These are phyloP conservation scores for Cyberlindnera nakhonratchasimensis DNA, from an alignment of 805 yeast genomes.

Conservation along the genomic window DNA sequence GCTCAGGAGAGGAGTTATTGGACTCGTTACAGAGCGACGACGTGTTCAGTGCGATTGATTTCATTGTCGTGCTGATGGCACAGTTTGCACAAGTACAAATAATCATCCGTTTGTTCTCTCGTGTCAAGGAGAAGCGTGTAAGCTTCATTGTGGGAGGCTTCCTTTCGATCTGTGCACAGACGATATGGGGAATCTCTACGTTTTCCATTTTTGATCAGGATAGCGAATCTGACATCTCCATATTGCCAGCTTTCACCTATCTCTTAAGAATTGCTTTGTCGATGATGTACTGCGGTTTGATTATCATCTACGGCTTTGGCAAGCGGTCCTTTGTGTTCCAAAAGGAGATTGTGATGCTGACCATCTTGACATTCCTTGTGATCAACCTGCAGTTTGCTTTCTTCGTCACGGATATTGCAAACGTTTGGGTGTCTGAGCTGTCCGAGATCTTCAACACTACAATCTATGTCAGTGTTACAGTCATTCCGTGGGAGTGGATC, in stretches of 20 bases:
- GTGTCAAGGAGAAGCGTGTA: constrained; percentile 65
- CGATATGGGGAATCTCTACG: constrained; percentile 66
- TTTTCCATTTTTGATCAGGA: constrained; percentile 33
- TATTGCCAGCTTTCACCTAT: constrained; percentile 71
- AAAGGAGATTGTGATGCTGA: constrained; percentile 48
- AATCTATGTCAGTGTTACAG: constrained; percentile 66
- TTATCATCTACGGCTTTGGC: constrained; percentile 48
- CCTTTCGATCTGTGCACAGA: constrained; percentile 53
- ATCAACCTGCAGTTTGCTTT: constrained; percentile 62
- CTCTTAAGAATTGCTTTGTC: constrained; percentile 69
- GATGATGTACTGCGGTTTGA: constrained; percentile 62
- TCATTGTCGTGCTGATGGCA: constrained; percentile 52
- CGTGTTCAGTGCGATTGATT: constrained; percentile 52
- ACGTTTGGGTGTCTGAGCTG: constrained; percentile 69
- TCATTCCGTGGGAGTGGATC: constrained; percentile 84
- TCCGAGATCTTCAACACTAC: constrained; percentile 73
- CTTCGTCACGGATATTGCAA: constrained; percentile 73
- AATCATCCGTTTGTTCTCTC: constrained; percentile 59
- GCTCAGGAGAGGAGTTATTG: constrained; percentile 42
- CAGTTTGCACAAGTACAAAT: constrained; percentile 72
- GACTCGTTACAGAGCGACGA: constrained; percentile 40
- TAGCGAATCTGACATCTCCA: constrained; percentile 41
- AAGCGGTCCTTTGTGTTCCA: constrained; percentile 51
- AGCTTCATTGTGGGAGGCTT: constrained; percentile 56
- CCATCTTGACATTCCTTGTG: constrained; percentile 51